Conservation (phyloP, 2,329 filamentous ascomycete genomes). For the Colletotrichum limetticola region DNA sequence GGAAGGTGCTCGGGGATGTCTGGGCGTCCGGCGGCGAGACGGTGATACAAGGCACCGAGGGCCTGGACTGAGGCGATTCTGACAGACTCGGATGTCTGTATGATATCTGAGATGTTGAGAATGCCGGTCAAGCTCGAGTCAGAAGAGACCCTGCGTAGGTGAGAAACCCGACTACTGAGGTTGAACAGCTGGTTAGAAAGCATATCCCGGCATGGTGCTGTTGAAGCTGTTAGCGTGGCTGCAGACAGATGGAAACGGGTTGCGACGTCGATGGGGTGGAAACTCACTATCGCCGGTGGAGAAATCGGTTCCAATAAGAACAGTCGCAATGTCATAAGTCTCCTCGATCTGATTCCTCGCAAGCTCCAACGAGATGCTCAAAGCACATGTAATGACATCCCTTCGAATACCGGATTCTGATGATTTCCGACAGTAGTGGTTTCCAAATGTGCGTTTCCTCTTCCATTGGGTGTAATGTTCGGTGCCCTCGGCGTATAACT, state of each 20-base stretch:
- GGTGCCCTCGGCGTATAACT: conserved; percentile 33
- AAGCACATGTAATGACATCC: conserved; percentile 42
- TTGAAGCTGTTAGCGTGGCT: neutral
- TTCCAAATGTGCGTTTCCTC: conserved; percentile 43
- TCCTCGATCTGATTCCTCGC: conserved; percentile 45
- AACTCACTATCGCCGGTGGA: conserved; percentile 47
- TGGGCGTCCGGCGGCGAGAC: conserved; percentile 43
- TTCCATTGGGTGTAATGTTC: conserved; percentile 49
- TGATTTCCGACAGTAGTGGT: conserved; percentile 44
- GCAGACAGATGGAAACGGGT: neutral
- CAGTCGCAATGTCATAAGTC: conserved; percentile 45
- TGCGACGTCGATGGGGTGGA: neutral
- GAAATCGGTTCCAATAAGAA: conserved; percentile 48
- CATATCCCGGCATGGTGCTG: conserved; percentile 40
- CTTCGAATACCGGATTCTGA: conserved; percentile 17
- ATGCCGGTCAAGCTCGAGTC: conserved; percentile 32
- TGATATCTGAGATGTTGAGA: conserved; percentile 46
- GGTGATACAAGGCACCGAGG: conserved; percentile 48
- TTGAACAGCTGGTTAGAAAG: conserved; percentile 44
- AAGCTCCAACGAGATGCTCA: conserved; percentile 47
- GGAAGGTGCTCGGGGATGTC: conserved; percentile 42
- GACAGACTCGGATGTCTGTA: conserved; percentile 47
- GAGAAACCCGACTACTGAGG: conserved; percentile 39
- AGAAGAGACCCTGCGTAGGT: conserved; percentile 39
- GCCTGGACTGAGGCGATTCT: conserved; percentile 45